Base-by-base conservation (phyloP, 2,329 filamentous ascomycete species). In the Sporothrix phasma region DNA sequence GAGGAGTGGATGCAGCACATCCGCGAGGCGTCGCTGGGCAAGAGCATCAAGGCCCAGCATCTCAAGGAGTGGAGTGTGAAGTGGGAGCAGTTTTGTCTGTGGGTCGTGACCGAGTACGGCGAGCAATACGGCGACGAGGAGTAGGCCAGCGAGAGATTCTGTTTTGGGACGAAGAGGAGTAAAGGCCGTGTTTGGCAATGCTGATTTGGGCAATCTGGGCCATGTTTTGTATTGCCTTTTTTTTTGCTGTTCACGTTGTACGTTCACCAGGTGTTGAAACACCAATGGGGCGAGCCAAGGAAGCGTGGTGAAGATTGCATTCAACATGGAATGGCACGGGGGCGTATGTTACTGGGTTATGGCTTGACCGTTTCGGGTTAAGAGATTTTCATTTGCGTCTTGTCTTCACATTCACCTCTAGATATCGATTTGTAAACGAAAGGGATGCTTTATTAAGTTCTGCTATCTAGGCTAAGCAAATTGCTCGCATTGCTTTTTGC, bases 31-130 rank as follows among this genome's bases (percentile, higher is more conserved):
- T 86, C 87, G 49, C 78, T 88, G 66, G 92, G 91, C 1, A 78
- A 79, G 56, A 85, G 90, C 0, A 69, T 88, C 62, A 88, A 94
- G 73, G 89, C 89, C 0, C 73, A 85, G 73, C 81, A 87, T 67
- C 75, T 97, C 74, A 85, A 85, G 73, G 82, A 92, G 74, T 97
- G 92, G 90, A 83, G 84, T 59, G 76, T 84, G 41, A 84, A 89
- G 69, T 97, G 92, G 85, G 93, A 97, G 78, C 82, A 84, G 71
- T 97, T 94, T 73, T 97, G 92, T 72, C 81, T 91, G 62, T 97
- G 92, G 92, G 81, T 97, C 51, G 88, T 96, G 10, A 80, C 86
- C 43, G 89, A 96, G 76, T 96, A 83, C 70, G 81, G 78, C 8
- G 79, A 81, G 0, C 85, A 92, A 74, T 93, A 84, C 63, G 79